phyloP scores from a whole-genome alignment of 2,329 filamentous ascomycete genomes.

The Monosporascus sp. region DNA sequence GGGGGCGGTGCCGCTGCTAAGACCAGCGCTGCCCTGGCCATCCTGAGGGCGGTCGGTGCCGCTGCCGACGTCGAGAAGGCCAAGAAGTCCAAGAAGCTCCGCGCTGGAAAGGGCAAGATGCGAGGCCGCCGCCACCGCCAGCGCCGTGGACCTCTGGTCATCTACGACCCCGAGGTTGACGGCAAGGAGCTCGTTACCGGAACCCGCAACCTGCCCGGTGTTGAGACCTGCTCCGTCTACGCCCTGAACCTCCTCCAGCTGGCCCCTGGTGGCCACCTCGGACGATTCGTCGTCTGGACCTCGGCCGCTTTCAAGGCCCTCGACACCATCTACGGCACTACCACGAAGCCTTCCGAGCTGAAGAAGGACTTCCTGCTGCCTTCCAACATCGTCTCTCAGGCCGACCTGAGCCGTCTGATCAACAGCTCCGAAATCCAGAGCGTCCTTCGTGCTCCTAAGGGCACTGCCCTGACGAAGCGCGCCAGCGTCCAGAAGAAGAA shows the following conservation, averaged over 20 bases:
- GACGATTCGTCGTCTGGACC: conserved; percentile 98
- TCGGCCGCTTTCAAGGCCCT: conserved; percentile 95
- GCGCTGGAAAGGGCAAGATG: conserved; percentile 98
- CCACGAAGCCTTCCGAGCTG: conserved; percentile 79
- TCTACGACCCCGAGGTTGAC: conserved; percentile 94
- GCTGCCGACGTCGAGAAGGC: conserved; percentile 91
- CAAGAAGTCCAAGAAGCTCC: conserved; percentile 92
- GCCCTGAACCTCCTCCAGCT: conserved; percentile 98
- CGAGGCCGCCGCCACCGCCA: conserved; percentile 94
- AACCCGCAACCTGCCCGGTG: conserved; percentile 98
- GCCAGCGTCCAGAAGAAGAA: conserved; percentile 98
- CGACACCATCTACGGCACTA: conserved; percentile 94
- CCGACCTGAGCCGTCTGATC: conserved; percentile 95
- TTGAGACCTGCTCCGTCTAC: conserved; percentile 93
- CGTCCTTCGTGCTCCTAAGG: conserved; percentile 88
- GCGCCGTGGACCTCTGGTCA: conserved; percentile 93
- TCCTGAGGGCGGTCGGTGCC: conserved; percentile 88
- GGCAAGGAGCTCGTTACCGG: conserved; percentile 89
- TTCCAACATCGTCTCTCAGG: conserved; percentile 85
- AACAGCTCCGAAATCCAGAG: conserved; percentile 98
- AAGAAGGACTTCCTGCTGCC: conserved; percentile 99
- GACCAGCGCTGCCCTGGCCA: conserved; percentile 79
- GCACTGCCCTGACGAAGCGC: conserved; percentile 85
- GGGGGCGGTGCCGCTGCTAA: conserved; percentile 73
- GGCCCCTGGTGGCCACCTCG: conserved; percentile 96